These are phyloP conservation scores for Chondrus crispus DNA, from an alignment of 23 red algal species.

Conservation along the genomic window DNA sequence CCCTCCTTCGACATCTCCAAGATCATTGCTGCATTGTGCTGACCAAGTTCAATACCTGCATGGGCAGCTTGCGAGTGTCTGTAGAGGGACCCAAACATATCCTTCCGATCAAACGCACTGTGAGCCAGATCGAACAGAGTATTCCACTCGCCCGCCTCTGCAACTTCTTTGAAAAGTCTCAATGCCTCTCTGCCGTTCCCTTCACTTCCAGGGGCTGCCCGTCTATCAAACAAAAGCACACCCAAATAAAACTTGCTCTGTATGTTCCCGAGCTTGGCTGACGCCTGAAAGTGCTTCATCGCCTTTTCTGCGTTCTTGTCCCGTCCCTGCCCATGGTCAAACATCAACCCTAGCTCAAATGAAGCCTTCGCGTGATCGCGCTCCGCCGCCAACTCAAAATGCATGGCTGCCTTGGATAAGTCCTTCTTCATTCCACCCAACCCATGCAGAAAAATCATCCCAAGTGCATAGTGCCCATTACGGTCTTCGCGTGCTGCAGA, in stretches of 20 bases:
- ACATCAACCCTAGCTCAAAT: constrained; percentile 61
- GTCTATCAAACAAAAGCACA: constrained; percentile 16
- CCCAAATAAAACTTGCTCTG: constrained; percentile 43
- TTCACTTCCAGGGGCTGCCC: too few species aligned
- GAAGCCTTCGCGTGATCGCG: constrained; percentile 55
- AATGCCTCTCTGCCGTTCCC: too few species aligned
- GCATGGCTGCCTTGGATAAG: constrained; percentile 37
- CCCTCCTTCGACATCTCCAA: constrained; percentile 29
- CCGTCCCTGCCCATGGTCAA: constrained; percentile 43
- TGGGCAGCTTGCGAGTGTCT: constrained; percentile 78
- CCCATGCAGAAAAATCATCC: constrained; percentile 56
- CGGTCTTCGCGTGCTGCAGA: neutral
- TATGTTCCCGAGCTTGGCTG: constrained; percentile 35
- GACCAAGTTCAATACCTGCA: constrained; percentile 87
- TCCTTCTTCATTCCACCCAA: constrained; percentile 23
- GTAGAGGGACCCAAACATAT: constrained; percentile 58
- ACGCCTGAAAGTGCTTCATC: constrained; percentile 4
- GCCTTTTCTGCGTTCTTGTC: constrained; percentile 3
- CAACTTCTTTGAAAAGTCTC: constrained; percentile 61
- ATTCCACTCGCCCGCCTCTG: constrained; percentile 77
- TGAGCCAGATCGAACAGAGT: constrained; percentile 55
- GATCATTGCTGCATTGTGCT: constrained; percentile 85
- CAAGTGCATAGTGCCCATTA: constrained; percentile 45
- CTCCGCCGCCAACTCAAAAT: constrained; percentile 65
- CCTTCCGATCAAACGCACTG: constrained; percentile 25